Base-by-base conservation (phyloP, 495 filamentous ascomycete species). In the Talaromyces trachyspermus region DNA sequence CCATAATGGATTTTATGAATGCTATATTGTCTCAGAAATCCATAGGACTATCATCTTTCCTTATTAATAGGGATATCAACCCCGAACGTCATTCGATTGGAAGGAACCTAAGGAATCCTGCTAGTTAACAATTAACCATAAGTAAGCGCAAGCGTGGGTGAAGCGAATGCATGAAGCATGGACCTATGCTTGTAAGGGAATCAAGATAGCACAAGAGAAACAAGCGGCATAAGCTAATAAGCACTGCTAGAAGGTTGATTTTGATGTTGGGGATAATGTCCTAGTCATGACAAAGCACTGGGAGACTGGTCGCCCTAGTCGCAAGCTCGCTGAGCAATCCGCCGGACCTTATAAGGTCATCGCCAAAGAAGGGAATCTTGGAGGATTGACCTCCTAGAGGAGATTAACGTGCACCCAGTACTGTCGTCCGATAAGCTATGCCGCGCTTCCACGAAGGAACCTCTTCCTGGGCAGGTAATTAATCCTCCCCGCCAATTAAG, bases 391-490 rank as follows among this genome's bases (percentile, higher is more conserved):
- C 36, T 39, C n/a, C 36, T 18, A 5, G 22, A 23, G 2, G 59
- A 65, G 36, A 68, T 43, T n/a, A 47, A 49, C 11, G 51, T 56
- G 11, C 17, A 56, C 22, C 53, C 18, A n/a, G 38, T 56, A 2
- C 49, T 56, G 5, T 15, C 42, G n/a, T 41, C 14, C 15, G 46
- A 52, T 6, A 56, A 56, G 12, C 38, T 56, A 5, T 27, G 42
- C 0, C 7, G 14, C 0, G 49, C 46, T 0, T 5, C 42, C 1
- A 26, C 15, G 1, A 22, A 23, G 0, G 32, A 43, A 25, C 46
- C 53, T 0, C 19, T 56, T 0, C 4, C 1, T 0, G 46, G 46
- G 2, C 32, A 52, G 27, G 7, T 27, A 2, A 1, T 11, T 1
- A 36, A 53, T n/a, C 30, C 30, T 0, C 24, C 2, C 46, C 33